phyloP scores from a whole-genome alignment of 352 stramenopile species.

The Aphanomyces invadans region DNA sequence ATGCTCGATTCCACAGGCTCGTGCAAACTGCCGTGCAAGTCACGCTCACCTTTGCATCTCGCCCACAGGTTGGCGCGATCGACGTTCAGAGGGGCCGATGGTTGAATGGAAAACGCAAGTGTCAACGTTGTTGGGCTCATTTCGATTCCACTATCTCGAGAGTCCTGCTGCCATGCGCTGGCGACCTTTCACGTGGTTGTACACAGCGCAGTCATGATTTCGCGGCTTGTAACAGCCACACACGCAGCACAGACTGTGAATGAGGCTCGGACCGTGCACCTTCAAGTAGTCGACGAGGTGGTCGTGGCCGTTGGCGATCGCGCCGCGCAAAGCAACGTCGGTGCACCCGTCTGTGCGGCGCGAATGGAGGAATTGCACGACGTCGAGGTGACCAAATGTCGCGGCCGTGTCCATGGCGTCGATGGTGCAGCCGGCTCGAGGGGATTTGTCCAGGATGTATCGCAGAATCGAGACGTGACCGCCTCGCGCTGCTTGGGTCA shows the following conservation, averaged over 20 bases:
- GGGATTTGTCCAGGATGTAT: background rate
- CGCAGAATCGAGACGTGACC: background rate
- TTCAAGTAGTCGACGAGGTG: background rate
- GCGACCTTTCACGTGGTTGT: background rate
- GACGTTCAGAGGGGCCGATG: no score
- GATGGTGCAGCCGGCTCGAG: background rate
- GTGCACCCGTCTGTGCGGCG: background rate
- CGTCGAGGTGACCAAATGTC: background rate
- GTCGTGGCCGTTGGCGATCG: background rate
- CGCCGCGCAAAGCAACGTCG: background rate
- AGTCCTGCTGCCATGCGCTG: no score
- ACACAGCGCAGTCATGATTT: background rate
- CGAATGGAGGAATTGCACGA: background rate
- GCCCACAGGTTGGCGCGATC: no score
- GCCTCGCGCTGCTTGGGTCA: background rate
- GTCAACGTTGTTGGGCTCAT: no score
- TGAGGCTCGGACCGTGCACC: background rate
- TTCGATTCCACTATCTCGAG: no score
- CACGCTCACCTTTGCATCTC: no score
- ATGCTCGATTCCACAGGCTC: no score
- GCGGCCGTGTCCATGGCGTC: background rate
- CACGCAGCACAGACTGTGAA: background rate
- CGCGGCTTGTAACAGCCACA: background rate
- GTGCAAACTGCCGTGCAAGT: no score
- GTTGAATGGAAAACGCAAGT: no score